Evolutionary conservation across 306 rosid species (phyloP).

Genomic region (Fragaria iinumae): DNA sequence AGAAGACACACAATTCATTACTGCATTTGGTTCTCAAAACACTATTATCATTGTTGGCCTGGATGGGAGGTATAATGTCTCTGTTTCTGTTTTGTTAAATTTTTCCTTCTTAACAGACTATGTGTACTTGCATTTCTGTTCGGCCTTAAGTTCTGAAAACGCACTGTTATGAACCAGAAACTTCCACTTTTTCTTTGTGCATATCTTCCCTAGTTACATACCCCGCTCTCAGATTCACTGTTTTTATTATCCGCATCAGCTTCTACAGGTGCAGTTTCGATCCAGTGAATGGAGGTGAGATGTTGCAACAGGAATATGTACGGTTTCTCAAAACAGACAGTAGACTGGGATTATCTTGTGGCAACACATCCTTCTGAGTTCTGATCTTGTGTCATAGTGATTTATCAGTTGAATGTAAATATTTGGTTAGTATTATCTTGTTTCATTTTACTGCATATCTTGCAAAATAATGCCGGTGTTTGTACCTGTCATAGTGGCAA

Average conservation of each 20-base stretch:
- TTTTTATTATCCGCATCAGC: slow-evolving; percentile 36
- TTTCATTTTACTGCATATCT: background rate
- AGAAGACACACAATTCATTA: slow-evolving; percentile 64
- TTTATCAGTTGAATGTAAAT: slow-evolving; percentile 18
- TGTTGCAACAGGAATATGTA: slow-evolving; percentile 68
- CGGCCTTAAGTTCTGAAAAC: background rate
- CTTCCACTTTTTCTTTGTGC: background rate
- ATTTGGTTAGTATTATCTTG: slow-evolving; percentile 21
- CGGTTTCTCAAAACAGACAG: slow-evolving; percentile 56
- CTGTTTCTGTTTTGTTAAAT: background rate
- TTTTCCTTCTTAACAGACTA: background rate
- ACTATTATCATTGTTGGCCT: slow-evolving; percentile 62
- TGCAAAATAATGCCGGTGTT: slow-evolving; percentile 17
- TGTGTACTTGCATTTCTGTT: background rate
- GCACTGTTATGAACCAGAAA: background rate
- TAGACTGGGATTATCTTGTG: slow-evolving; percentile 21
- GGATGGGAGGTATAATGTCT: slow-evolving; percentile 82
- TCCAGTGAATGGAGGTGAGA: slow-evolving; percentile 65
- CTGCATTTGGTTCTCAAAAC: slow-evolving; percentile 86
- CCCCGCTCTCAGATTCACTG: slow-evolving; percentile 5
- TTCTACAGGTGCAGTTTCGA: slow-evolving; percentile 75
- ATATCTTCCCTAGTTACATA: background rate
- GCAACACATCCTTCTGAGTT: slow-evolving; percentile 22
- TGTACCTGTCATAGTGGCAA: background rate
- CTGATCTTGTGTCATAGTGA: slow-evolving; percentile 38